Percentiles rank a stretch among this genome's conserved stretches.
Evolutionary conservation across 208 protist species (phyloP).

Genomic region (Leptomonas pyrrhocoris): DNA sequence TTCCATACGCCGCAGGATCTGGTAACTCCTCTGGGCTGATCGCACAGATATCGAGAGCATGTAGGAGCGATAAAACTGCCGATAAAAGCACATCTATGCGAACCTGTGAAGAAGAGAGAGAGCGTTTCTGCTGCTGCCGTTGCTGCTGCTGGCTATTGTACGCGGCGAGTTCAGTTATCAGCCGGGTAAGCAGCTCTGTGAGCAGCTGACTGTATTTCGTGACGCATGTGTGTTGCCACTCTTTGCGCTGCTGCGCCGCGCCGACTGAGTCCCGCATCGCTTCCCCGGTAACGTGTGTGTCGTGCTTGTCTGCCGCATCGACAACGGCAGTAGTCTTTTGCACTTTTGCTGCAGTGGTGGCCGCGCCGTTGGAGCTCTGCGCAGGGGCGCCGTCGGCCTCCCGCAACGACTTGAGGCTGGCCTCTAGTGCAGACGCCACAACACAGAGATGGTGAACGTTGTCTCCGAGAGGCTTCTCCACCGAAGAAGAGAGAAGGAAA

Average conservation of each 20-base stretch:
- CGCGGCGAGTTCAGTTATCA: background rate
- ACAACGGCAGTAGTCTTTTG: no score
- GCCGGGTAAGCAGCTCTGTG: background rate
- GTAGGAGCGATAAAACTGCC: conserved; percentile 13
- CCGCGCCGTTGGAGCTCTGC: background rate
- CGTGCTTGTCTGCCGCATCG: no score
- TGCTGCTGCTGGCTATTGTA: background rate
- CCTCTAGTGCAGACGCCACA: conserved; percentile 15
- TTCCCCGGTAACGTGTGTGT: no score
- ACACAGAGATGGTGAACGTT: conserved; percentile 1
- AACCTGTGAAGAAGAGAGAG: background rate
- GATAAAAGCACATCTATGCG: conserved; percentile 19
- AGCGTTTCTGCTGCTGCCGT: background rate
- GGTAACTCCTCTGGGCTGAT: background rate
- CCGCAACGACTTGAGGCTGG: background rate
- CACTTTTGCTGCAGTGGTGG: background rate
- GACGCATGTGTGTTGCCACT: background rate
- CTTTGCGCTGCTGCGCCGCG: background rate
- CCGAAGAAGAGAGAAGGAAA: background rate
- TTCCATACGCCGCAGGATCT: background rate
- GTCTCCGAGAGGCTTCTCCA: background rate
- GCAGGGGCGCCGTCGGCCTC: background rate
- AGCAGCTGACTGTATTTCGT: background rate
- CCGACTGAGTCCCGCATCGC: background rate
- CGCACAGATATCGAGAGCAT: conserved; percentile 2